phyloP scores from a whole-genome alignment of 352 stramenopile genomes.

The Phytophthora podocarpi region DNA sequence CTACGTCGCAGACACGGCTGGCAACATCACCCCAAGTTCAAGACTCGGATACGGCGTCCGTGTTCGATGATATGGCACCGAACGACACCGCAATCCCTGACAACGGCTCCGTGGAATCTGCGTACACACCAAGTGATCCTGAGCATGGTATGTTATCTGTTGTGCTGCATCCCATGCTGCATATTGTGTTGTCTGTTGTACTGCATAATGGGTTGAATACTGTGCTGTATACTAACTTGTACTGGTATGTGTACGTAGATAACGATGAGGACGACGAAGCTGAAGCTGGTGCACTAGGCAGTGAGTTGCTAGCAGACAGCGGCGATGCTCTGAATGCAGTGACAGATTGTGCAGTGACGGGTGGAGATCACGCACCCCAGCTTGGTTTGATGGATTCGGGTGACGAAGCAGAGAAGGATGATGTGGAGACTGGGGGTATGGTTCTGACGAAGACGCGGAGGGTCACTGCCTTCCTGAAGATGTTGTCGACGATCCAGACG shows the following conservation, averaged over 20 bases:
- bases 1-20: background rate
- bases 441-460: too few species aligned
- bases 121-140: background rate
- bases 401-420: too few species aligned
- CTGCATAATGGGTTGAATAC: conserved; percentile 5
- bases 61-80: background rate
- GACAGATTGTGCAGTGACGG: too few species aligned
- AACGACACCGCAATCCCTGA: background rate
- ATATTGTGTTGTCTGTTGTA: conserved; percentile 11
- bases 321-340: conserved; percentile 5
- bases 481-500: conserved; percentile 9
- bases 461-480: too few species aligned
- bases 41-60: too few species aligned
- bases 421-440: too few species aligned
- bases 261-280: background rate
- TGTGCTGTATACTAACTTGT: conserved; percentile 4
- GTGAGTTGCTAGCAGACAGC: conserved; percentile 4
- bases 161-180: conserved; percentile 9
- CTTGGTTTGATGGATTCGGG: too few species aligned
- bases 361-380: too few species aligned
- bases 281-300: background rate
- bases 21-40: background rate
- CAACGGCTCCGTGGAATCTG: background rate
- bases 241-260: background rate
- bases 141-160: conserved; percentile 3